Evolutionary conservation across 495 filamentous ascomycete species (phyloP), one percentile per base, ranked within the genome.

Genomic region (Neurospora pannonica): DNA sequence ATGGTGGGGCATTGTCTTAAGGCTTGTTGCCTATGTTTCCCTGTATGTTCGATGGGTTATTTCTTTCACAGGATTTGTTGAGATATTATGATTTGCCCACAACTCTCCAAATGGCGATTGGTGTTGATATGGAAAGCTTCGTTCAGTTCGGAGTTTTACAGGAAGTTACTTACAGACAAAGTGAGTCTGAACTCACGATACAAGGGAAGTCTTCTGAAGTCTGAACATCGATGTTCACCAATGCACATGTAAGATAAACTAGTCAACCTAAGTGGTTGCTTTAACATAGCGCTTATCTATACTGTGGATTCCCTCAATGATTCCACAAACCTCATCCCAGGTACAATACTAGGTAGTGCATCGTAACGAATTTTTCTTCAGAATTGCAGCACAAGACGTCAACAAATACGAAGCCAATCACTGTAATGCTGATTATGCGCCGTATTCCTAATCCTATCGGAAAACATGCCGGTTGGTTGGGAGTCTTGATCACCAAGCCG

Each of bases 321-420:
- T 67, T 67, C 54, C 6, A 67, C 13, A 67, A 34, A 17, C 28
- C 7, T 31, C 54, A 67, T 67, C 54, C 54, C 34, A 34, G 24
- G 28, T 34, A 17, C 15, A 1, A 31, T 62, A 34, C 28, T 62
- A 62, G 54, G 28, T 62, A 34, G 54, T 62, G 28, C 28, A 34
- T 7, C 46, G 2, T 34, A 17, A 62, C 2, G 24, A 31, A 17
- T 3, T 62, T 34, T 62, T 34, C 54, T 62, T 19, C 28, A 15
- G 1, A 17, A 31, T 17, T 17, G 24, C 24, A 34, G 15, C 24
- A 34, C 24, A 17, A 19, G 28, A 62, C 28, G 13, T 34, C 54
- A 34, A 62, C 28, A 34, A 34, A 9, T 39, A 13, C 67, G 28
- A 75, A 34, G 19, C 76, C 74, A 76, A 76, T 77, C 72, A 74